Evolutionary conservation across 2,329 filamentous ascomycete genomes (phyloP).

Genomic region (Helotiales sp.): DNA sequence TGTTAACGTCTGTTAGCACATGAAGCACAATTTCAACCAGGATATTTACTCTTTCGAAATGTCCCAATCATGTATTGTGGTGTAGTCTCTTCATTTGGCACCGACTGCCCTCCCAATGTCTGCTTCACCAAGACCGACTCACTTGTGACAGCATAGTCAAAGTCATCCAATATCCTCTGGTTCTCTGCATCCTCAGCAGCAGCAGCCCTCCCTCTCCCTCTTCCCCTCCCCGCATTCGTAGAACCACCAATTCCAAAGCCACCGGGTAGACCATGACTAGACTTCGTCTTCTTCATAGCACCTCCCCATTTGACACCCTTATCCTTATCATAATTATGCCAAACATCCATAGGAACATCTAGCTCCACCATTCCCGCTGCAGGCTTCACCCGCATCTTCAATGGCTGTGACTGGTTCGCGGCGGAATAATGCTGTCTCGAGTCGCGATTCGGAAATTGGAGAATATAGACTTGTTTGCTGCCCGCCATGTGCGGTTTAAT

Average conservation of each 20-base stretch:
- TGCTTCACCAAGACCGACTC: conserved; percentile 76
- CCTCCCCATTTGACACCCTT: conserved; percentile 84
- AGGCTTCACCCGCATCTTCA: conserved; percentile 79
- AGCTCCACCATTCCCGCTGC: conserved; percentile 83
- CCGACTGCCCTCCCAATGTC: conserved; percentile 80
- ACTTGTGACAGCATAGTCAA: conserved; percentile 66
- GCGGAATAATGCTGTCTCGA: conserved; percentile 59
- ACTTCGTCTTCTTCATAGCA: conserved; percentile 59
- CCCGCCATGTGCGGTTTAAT: conserved; percentile 71
- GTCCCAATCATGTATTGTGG: conserved; percentile 83
- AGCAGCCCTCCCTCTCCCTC: conserved; percentile 42
- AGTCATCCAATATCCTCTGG: conserved; percentile 49
- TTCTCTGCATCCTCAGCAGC: conserved; percentile 44
- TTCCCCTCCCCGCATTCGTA: conserved; percentile 36
- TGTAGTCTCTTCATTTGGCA: conserved; percentile 61
- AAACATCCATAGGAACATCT: conserved; percentile 77
- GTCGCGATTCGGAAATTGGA: conserved; percentile 85
- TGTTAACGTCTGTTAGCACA: conserved; percentile 36
- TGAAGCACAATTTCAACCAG: background rate
- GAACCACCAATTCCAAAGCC: conserved; percentile 65
- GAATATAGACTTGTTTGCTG: conserved; percentile 69
- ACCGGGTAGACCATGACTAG: conserved; percentile 67
- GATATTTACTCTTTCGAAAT: conserved; percentile 75
- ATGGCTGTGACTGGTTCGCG: conserved; percentile 55
- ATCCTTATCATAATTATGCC: conserved; percentile 74